Percentiles rank a stretch among this genome's conserved stretches.
phyloP scores from a whole-genome alignment of 495 filamentous ascomycete genomes.

The Acidiella bohemica region DNA sequence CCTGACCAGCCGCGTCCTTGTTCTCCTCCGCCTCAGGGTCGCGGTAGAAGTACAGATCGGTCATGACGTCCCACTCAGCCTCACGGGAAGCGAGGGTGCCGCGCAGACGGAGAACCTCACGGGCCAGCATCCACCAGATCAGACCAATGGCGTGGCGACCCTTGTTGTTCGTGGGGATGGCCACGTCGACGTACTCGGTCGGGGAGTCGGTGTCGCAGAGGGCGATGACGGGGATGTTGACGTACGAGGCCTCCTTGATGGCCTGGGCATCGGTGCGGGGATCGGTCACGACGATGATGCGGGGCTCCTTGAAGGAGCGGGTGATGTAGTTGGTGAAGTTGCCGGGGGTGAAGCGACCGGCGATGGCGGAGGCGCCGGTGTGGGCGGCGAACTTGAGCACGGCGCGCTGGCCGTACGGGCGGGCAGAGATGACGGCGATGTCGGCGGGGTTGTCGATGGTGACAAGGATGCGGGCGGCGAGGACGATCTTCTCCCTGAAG shows the following conservation, averaged over 20 bases:
- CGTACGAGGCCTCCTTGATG: constrained; percentile 99
- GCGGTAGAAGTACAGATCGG: constrained; percentile 99
- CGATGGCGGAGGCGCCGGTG: constrained; percentile 94
- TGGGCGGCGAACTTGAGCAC: constrained; percentile 98
- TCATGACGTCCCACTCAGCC: constrained; percentile 95
- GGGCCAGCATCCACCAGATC: constrained; percentile 98
- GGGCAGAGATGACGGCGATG: constrained; percentile 96
- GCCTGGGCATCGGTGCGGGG: constrained; percentile 98
- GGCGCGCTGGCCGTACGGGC: constrained; percentile 97
- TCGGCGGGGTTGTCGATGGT: constrained; percentile 98
- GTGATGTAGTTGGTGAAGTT: constrained; percentile 99
- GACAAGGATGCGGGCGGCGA: constrained; percentile 95
- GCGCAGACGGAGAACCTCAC: constrained; percentile 96
- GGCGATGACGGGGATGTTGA: constrained; percentile 99
- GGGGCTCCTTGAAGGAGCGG: constrained; percentile 99
- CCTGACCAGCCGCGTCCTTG: constrained; percentile 50
- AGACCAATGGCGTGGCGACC: constrained; percentile 95
- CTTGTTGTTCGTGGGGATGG: constrained; percentile 99
- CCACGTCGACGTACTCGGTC: constrained; percentile 98
- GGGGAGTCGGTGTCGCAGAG: constrained; percentile 99
- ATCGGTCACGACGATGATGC: constrained; percentile 97
- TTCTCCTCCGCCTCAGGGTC: constrained; percentile 97
- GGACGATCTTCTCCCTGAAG: constrained; percentile 93
- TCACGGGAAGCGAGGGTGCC: constrained; percentile 90
- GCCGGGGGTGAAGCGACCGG: constrained; percentile 98